These are phyloP conservation scores for Eimeria maxima DNA, from an alignment of 169 alveolate genomes.

Conservation along the genomic window DNA sequence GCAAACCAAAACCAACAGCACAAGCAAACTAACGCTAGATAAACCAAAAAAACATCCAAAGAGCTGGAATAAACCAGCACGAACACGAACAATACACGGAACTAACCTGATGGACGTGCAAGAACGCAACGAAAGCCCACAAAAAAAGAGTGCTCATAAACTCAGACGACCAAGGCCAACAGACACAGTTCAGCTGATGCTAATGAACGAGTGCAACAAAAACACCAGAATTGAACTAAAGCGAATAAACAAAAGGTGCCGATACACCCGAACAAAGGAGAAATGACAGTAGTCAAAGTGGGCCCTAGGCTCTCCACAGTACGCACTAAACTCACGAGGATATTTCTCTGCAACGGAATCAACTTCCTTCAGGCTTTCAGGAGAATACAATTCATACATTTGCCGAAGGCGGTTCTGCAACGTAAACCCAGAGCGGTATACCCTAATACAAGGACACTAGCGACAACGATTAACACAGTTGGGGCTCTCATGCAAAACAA, in stretches of 20 bases:
- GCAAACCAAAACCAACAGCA: no score
- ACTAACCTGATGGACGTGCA: neutral
- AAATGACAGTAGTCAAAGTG: neutral
- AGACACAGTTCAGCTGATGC: no score
- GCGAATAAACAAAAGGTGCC: neutral
- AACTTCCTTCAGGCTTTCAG: constrained; percentile 38
- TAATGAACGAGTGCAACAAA: no score
- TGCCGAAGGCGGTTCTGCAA: constrained; percentile 48
- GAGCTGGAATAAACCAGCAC: no score
- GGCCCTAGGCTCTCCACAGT: neutral
- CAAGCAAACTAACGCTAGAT: no score
- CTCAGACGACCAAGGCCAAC: no score
- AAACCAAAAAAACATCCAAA: no score
- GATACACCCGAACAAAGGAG: neutral
- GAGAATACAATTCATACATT: constrained; percentile 26
- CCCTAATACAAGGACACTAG: neutral
- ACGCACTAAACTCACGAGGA: constrained; percentile 36
- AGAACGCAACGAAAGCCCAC: neutral
- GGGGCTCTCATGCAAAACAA: neutral
- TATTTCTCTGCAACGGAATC: constrained; percentile 10
- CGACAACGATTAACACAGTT: neutral
- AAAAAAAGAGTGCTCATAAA: no score
- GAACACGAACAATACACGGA: neutral
- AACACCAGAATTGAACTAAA: neutral
- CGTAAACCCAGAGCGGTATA: neutral